Base-by-base conservation (phyloP, 371 early-diverging fungal species). In the Nematocida homosporus region DNA sequence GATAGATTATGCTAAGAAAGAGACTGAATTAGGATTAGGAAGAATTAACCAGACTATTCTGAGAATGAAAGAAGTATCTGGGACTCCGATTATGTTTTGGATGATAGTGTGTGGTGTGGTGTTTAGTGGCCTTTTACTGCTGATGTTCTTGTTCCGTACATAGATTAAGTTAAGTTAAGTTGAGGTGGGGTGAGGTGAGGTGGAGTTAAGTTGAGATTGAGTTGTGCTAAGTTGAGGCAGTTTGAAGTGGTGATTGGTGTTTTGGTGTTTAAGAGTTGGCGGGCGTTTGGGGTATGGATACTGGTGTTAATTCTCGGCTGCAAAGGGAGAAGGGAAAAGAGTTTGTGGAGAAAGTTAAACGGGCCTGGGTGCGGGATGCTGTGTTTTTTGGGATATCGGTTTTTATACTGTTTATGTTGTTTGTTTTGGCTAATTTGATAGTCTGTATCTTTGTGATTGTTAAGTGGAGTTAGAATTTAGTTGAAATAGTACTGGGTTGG, bases 21-120 rank as follows among this genome's bases (percentile, higher is more conserved):
- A 61, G 2, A 37, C 69, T 10, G 29, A 40, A 8, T 20, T 0
- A 8, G 52, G n/a, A n/a, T 1, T 35, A 1, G 16, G 23, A 16
- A 25, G 20, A 10, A 16, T 72, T 2, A 13, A 72, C 6, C 60
- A 48, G 16, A 72, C 54, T 8, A 37, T 72, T n/a, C 10, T 20
- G 6, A 57, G 42, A 42, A 20, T 72, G 10, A 30, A 72, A 13
- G 30, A 18, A 48, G 53, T 34, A 29, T 40, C 27, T 72, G 13
- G 44, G 27, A 6, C 13, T 51, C 3, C 38, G 60, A 13, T 34
- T 72, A 1, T 72, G 60, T 53, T 8, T 72, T 59, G 75, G 60
- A 3, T 42, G 13, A 18, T 18, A 56, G 18, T 65, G 40, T 32
- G 55, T 44, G 23, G 47, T 23, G 23, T 44, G 18, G 47, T n/a